Percentiles rank a stretch among this genome's conserved stretches.
phyloP scores from a whole-genome alignment of 495 filamentous ascomycete genomes.

The Xylaria acuta region DNA sequence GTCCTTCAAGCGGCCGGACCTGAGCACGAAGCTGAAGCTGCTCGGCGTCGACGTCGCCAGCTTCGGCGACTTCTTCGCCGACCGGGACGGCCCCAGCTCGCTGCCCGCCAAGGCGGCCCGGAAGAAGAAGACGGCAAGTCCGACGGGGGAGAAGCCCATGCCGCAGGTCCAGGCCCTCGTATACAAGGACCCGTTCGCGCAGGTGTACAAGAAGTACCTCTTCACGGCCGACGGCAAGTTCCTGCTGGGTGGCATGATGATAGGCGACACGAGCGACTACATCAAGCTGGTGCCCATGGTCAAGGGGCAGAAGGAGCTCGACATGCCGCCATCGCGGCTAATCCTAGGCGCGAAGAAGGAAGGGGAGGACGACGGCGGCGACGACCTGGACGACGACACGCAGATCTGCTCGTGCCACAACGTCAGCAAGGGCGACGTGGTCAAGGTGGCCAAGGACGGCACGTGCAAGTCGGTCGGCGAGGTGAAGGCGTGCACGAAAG shows the following conservation, averaged over 20 bases:
- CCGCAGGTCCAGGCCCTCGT: conserved; percentile 82
- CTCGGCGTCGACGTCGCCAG: conserved; percentile 93
- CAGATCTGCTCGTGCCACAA: conserved; percentile 98
- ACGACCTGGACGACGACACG: conserved; percentile 73
- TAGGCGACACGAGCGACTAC: conserved; percentile 94
- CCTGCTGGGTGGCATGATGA: conserved; percentile 97
- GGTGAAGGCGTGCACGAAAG: conserved; percentile 93
- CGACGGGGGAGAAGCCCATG: conserved; percentile 48
- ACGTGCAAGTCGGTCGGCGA: conserved; percentile 85
- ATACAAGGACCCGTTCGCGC: conserved; percentile 91
- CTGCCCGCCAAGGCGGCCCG: conserved; percentile 62
- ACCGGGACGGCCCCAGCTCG: conserved; percentile 82
- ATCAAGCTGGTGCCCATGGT: conserved; percentile 95
- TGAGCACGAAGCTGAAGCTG: conserved; percentile 94
- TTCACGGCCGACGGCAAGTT: conserved; percentile 94
- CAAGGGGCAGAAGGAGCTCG: conserved; percentile 82
- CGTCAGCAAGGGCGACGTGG: conserved; percentile 86
- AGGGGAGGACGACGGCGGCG: conserved; percentile 60
- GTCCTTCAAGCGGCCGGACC: conserved; percentile 81
- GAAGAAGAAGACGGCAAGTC: conserved; percentile 37
- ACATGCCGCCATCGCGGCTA: conserved; percentile 85
- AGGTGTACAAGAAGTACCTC: conserved; percentile 97
- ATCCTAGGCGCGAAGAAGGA: conserved; percentile 82
- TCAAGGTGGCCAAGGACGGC: conserved; percentile 75
- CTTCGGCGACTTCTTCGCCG: conserved; percentile 97